Evolutionary conservation across 192 early-diverging fungal genomes (phyloP), one percentile per base, ranked within the genome.

Genomic region (Coemansia sp.): DNA sequence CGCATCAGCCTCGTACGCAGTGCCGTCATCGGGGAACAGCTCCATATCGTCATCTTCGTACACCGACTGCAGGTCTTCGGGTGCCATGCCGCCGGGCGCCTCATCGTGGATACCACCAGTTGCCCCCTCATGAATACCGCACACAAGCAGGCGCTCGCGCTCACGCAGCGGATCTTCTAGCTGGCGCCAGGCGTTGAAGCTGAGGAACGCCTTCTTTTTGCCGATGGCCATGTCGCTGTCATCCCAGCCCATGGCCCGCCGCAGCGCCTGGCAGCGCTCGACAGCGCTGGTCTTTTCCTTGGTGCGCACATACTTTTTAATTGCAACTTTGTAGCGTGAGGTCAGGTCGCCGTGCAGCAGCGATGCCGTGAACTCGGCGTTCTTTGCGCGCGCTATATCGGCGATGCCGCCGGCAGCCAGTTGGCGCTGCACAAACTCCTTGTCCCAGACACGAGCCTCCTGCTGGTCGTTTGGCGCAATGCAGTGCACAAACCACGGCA

Each of bases 141-240:
- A 74, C 47, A 69, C 72, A 5, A 81, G 62, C 56, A 82, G 83
- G 22, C 83, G 85, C 65, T 94, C 91, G 19, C 79, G 65, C 44
- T 82, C 85, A n/a, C 89, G 84, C 52, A 98, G 86, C 15, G 78
- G 78, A 59, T 89, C 87, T 72, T 98, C 96, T 15, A 98, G 84
- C 40, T 84, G 82, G 61, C 90, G 85, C 96, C 94, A 98, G 20
- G 85, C 84, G 2, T 31, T 60, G 65, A 94, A 93, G 64, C 85
- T 85, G 37, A 98, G 65, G 62, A 87, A 95, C 4, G 90, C 78
- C 60, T 89, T 83, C 44, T 74, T 83, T 28, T 79, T 72, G 31
- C 89, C 87, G 20, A 89, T 75, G 14, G 84, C 80, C 72, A 84
- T 84, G 65, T 87, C 84, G 37, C 66, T 66, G 60, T 72, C 68